A percentile compares a stretch with the other conserved stretches of the same genome.
Conservation (phyloP, 805 yeast species). For the Kazachstania africana region DNA sequence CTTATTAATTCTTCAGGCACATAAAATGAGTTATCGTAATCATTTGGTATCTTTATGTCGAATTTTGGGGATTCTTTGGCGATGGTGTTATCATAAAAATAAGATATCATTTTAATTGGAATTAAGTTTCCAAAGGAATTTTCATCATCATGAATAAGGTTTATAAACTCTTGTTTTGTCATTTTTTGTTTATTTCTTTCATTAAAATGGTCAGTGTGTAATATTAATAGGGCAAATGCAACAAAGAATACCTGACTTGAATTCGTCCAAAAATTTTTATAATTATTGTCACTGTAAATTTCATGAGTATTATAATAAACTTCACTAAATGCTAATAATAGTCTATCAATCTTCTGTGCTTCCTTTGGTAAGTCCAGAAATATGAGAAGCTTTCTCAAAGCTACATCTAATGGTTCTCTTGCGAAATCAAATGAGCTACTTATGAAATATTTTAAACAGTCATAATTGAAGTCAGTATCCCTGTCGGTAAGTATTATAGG, state of each 20-base stretch:
- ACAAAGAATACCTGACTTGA: slow-evolving; percentile 48
- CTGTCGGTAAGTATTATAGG: slow-evolving; percentile 21
- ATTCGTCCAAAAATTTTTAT: slow-evolving; percentile 21
- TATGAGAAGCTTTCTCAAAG: slow-evolving; percentile 48
- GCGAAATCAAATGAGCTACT: slow-evolving; percentile 34
- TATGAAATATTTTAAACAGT: slow-evolving; percentile 21
- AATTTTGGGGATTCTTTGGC: slow-evolving; percentile 37
- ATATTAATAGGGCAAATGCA: slow-evolving; percentile 51
- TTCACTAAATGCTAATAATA: slow-evolving; percentile 43
- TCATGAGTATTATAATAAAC: slow-evolving; percentile 30
- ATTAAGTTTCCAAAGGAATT: slow-evolving; percentile 17
- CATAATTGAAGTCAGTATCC: slow-evolving; percentile 16
- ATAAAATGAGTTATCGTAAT: background rate
- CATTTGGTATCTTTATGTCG: slow-evolving; percentile 4
- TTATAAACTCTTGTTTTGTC: slow-evolving; percentile 51
- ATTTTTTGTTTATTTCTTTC: slow-evolving; percentile 54
- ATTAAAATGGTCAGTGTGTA: slow-evolving; percentile 67
- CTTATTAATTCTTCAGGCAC: background rate
- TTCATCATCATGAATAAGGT: slow-evolving; percentile 29
- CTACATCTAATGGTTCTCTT: slow-evolving; percentile 52
- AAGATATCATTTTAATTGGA: slow-evolving; percentile 36
- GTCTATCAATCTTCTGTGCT: slow-evolving; percentile 64
- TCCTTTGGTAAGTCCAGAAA: slow-evolving; percentile 53
- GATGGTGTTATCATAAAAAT: slow-evolving; percentile 56
- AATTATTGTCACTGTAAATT: too few relatives aligned